Percentiles rank a stretch among this genome's conserved stretches.
Conservation (phyloP, 2,329 filamentous ascomycete genomes). For the Colletotrichum costaricense region DNA sequence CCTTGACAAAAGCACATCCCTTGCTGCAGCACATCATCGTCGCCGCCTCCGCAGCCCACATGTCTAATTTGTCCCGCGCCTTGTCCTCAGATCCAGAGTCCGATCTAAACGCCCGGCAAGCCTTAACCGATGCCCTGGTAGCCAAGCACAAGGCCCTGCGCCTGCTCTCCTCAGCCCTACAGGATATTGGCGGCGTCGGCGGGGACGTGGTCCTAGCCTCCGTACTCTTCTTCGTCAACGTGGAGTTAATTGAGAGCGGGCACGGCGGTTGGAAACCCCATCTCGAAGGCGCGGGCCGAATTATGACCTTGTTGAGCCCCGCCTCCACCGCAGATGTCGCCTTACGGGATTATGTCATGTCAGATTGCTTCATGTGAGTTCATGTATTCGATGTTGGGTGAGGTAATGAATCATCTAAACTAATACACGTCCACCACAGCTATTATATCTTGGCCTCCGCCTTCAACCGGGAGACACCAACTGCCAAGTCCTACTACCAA, state of each 20-base stretch:
- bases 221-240: slow-evolving; percentile 61
- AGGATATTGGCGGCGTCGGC: slow-evolving; percentile 46
- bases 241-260: slow-evolving; percentile 62
- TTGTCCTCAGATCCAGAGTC: slow-evolving; percentile 38
- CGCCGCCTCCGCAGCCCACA: slow-evolving; percentile 60
- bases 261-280: slow-evolving; percentile 60
- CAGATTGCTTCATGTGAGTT: slow-evolving; percentile 59
- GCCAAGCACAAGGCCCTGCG: slow-evolving; percentile 58
- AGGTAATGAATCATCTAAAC: slow-evolving; percentile 7
- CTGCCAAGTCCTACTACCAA: slow-evolving; percentile 48
- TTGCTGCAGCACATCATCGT: slow-evolving; percentile 60
- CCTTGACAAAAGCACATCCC: slow-evolving; percentile 53
- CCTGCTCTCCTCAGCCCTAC: slow-evolving; percentile 53
- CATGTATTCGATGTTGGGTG: not conserved
- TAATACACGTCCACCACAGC: slow-evolving; percentile 39
- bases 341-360: slow-evolving; percentile 57
- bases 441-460: slow-evolving; percentile 60
- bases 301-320: slow-evolving; percentile 54
- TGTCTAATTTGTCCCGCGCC: slow-evolving; percentile 54
- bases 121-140: slow-evolving; percentile 56
- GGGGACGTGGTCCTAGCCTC: slow-evolving; percentile 57
- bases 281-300: slow-evolving; percentile 56
- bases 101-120: slow-evolving; percentile 40
- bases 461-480: slow-evolving; percentile 48
- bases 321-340: slow-evolving; percentile 46